phyloP scores from a whole-genome alignment of 257 asterid genomes.

The Asclepias syriaca region DNA sequence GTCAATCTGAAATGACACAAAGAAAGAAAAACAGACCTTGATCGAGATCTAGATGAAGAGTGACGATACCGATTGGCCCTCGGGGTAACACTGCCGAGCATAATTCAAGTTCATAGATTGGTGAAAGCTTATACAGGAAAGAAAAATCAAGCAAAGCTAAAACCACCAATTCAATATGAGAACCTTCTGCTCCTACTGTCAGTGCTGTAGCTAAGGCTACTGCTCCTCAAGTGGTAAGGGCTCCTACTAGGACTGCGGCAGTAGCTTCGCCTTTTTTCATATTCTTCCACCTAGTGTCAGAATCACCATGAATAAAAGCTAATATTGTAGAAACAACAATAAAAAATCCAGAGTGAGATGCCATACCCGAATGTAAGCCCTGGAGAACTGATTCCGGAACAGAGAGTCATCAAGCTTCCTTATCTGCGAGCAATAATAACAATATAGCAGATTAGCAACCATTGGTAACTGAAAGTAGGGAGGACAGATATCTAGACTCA shows the following conservation, averaged over 20 bases:
- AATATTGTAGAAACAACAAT: not conserved
- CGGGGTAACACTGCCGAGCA: constrained; percentile 40
- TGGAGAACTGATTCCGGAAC: too few relatives aligned
- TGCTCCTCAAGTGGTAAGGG: constrained; percentile 53
- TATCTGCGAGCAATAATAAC: too few relatives aligned
- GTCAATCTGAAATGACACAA: constrained; percentile 34
- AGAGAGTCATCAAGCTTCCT: too few relatives aligned
- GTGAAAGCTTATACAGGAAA: not conserved
- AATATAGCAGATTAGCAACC: too few relatives aligned
- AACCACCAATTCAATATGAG: not conserved
- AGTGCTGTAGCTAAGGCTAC: constrained; percentile 55
- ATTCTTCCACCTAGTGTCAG: constrained; percentile 55
- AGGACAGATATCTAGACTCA: too few relatives aligned
- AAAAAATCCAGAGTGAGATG: not conserved
- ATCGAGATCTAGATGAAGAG: constrained; percentile 42
- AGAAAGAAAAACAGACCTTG: constrained; percentile 43
- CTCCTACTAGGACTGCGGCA: constrained; percentile 60
- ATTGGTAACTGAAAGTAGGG: too few relatives aligned
- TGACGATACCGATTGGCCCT: constrained; percentile 33
- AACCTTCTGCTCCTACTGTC: constrained; percentile 48
- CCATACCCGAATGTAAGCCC: too few relatives aligned
- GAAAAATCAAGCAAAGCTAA: not conserved
- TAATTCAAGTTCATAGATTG: not conserved
- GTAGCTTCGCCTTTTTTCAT: constrained; percentile 42
- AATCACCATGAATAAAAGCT: not conserved